Conservation (phyloP, 2,329 filamentous ascomycete genomes). For the Coniochaeta pulveracea region DNA sequence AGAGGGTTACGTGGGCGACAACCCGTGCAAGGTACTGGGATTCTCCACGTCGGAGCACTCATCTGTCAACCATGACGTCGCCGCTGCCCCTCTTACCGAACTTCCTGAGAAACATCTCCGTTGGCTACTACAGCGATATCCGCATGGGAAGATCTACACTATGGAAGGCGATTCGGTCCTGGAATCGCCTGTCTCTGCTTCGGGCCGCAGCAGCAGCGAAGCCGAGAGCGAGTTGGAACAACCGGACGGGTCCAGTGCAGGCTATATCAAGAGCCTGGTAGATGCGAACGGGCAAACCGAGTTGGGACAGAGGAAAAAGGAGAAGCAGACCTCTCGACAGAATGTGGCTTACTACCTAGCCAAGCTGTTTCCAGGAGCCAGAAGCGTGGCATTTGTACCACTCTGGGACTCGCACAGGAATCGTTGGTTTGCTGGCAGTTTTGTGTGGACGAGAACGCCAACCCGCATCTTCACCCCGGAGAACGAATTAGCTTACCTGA, state of each 20-base stretch:
- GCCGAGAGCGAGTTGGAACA: too few species aligned
- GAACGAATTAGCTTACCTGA: slow-evolving; percentile 38
- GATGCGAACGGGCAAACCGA: background rate
- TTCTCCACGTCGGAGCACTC: slow-evolving; percentile 23
- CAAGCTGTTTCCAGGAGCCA: slow-evolving; percentile 26
- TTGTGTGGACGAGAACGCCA: slow-evolving; percentile 33
- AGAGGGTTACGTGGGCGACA: slow-evolving; percentile 4
- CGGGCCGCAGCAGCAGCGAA: slow-evolving; percentile 10
- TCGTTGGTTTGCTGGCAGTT: slow-evolving; percentile 36
- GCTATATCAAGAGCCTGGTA: background rate
- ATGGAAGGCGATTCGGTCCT: slow-evolving; percentile 26
- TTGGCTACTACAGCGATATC: slow-evolving; percentile 30
- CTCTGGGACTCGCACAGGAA: slow-evolving; percentile 28
- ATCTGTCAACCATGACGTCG: slow-evolving; percentile 18
- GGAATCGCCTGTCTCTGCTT: slow-evolving; percentile 8
- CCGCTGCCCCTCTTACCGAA: slow-evolving; percentile 8
- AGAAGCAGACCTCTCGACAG: slow-evolving; percentile 1
- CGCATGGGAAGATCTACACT: slow-evolving; percentile 32
- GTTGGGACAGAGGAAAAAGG: too few species aligned
- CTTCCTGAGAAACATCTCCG: slow-evolving; percentile 27
- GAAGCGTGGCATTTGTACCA: slow-evolving; percentile 34
- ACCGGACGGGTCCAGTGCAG: slow-evolving; percentile 1
- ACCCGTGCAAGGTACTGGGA: slow-evolving; percentile 22
- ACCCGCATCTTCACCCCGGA: slow-evolving; percentile 30
- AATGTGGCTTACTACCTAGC: slow-evolving; percentile 19